Conservation (phyloP, 2,329 filamentous ascomycete species). For the Penicillium sp. region DNA sequence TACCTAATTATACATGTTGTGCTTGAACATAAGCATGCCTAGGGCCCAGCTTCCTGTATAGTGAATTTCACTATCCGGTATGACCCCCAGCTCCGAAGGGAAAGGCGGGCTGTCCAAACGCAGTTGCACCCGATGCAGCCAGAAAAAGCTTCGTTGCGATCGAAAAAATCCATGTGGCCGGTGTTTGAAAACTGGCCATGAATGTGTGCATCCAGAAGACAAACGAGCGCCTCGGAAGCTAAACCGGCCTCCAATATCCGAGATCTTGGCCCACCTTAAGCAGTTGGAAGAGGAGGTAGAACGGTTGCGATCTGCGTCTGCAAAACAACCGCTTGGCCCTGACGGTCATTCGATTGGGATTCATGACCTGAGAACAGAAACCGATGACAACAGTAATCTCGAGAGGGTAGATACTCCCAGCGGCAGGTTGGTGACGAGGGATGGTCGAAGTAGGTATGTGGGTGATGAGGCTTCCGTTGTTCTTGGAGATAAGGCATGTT, state of each 20-base stretch:
- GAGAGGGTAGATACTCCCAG: neutral
- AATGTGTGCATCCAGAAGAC: constrained; percentile 18
- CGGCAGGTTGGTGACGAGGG: constrained; percentile 6
- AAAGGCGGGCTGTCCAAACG: constrained; percentile 10
- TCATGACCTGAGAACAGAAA: neutral
- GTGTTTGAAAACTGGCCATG: constrained; percentile 15
- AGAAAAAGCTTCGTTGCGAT: constrained; percentile 31
- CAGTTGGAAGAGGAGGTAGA: constrained; percentile 20
- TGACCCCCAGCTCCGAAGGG: neutral
- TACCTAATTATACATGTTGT: neutral
- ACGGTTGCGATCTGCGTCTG: constrained; percentile 4
- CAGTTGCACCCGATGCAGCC: constrained; percentile 29
- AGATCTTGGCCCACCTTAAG: constrained; percentile 17
- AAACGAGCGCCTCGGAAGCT: constrained; percentile 19
- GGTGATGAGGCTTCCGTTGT: constrained; percentile 18
- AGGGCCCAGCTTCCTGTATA: neutral
- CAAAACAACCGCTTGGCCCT: neutral
- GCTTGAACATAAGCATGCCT: neutral
- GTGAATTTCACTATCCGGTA: neutral
- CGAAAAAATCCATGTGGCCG: constrained; percentile 25
- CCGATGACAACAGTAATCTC: neutral
- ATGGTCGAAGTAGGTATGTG: constrained; percentile 17
- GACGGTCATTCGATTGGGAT: neutral
- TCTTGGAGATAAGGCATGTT: constrained; percentile 17
- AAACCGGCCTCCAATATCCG: constrained; percentile 19